Evolutionary conservation across 2,329 filamentous ascomycete genomes (phyloP), one percentile per base, ranked within the genome.

Genomic region (Decorospora gaudefroyi): DNA sequence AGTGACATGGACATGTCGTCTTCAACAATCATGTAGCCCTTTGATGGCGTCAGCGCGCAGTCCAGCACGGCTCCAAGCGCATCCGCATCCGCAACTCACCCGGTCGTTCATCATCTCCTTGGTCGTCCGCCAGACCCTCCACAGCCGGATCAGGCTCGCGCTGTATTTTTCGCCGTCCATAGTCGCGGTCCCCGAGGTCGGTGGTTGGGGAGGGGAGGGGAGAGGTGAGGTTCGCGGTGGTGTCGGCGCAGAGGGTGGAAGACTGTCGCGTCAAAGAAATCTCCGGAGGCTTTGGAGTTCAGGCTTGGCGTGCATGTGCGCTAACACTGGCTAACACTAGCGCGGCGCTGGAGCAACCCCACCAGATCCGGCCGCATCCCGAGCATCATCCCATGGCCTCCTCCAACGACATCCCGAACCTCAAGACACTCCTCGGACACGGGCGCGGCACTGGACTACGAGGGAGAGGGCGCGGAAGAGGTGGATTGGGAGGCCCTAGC

Each of bases 71-170:
- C 16, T 35, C 40, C 32, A 30, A 31, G 48, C 59, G 49, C 42
- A 53, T 46, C 56, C 59, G 49, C 42, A 53, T 46, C 56, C 51
- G 48, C 49, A 62, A 64, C 87, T 63, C 82, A 96, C 91, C 71
- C 92, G 78, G 72, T 97, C 93, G 51, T 82, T 79, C 61, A 93
- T 86, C 92, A 99, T 95, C 79, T 99, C 89, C 72, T 95, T 90
- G 34, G 90, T 85, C 6, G 93, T 99, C 73, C 85, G 84, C 83
- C 89, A 95, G 62, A 91, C 90, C 72, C 92, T 88, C 92, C 93
- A 99, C 59, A 96, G 83, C 68, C 88, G 84, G 55, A 82, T 62
- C 44, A 69, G 39, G 30, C 45, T 58, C 21, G 60, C 47, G 42
- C 41, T 54, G 31, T 57, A 55, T 22, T 55, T 58, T 17, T 65